Percentiles rank a stretch among this genome's conserved stretches.
Conservation (phyloP, 192 early-diverging fungal genomes). For the Backusella psychrophila region DNA sequence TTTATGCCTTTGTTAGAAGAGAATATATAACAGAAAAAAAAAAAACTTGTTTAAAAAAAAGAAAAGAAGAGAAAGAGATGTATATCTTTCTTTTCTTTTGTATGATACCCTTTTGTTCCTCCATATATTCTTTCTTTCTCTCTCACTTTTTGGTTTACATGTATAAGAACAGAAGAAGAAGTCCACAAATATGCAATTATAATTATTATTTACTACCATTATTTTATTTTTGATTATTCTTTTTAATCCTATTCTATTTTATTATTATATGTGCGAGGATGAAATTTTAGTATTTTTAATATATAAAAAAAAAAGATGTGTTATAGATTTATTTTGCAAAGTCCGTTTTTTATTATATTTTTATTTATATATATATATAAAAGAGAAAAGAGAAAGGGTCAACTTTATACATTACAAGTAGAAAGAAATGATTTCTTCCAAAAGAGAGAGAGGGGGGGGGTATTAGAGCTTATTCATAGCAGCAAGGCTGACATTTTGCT, state of each 20-base stretch:
- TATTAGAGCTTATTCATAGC: conserved; percentile 7
- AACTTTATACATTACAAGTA: neutral
- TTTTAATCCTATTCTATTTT: neutral
- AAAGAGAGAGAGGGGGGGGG: neutral
- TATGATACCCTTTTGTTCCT: neutral
- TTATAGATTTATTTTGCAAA: neutral
- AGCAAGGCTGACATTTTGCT: neutral
- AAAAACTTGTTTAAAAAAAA: neutral
- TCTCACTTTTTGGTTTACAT: neutral
- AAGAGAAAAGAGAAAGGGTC: neutral
- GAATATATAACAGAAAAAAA: neutral
- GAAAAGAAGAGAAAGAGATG: neutral
- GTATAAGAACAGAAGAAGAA: neutral
- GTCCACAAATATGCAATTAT: neutral
- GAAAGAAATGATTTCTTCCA: neutral
- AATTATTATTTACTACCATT: neutral
- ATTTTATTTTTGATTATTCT: neutral
- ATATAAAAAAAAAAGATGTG: neutral
- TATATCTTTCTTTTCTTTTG: neutral
- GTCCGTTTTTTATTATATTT: neutral
- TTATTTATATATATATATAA: neutral
- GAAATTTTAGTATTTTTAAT: neutral
- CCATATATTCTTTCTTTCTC: neutral
- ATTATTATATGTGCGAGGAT: neutral
- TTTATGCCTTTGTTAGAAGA: neutral